Base-by-base conservation (phyloP, 2,329 filamentous ascomycete genomes). In the Nigrospora oryzae region DNA sequence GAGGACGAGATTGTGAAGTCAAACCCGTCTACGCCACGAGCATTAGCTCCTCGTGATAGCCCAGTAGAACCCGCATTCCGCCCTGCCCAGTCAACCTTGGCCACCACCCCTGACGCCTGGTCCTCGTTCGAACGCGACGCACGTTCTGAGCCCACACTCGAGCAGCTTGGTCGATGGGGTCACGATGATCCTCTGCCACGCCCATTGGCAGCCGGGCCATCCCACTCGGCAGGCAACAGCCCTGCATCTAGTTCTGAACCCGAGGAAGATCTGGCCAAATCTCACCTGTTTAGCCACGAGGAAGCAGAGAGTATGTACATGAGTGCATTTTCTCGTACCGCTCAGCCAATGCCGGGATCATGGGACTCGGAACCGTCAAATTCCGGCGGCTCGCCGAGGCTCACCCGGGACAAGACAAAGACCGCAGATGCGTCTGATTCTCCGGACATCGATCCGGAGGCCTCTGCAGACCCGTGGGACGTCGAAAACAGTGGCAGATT, bases 221-320 rank as follows among this genome's bases (percentile, higher is more conserved):
- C 51, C 6, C 50, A 54, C 16, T 61, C 59, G 1, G 55, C 46
- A 14, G 46, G 56, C 15, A 53, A 50, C 45, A 62, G 59, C 43
- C 58, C 58, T 35, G 48, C 43, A 39, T 50, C 49, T 11, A 53
- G 51, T 17, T 59, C 61, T 16, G 53, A 57, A 12, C 49, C 51
- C 31, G 52, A 36, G 33, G 53, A 63, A 31, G 78, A 83, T 48
- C 65, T 86, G 16, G 63, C 75, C 3, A 68, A 77, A 49, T 91
- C 87, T 5, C 82, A 78, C 36, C 57, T 89, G 1, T 91, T 86
- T 56, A 88, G 79, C 33, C 85, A 89, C 47, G 84, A 89, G 49
- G 86, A 91, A 50, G 86, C 86, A 0, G 82, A 88, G 57, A 93
- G 88, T 60, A 86, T 94, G 82, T 94, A 93, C 55, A 83, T 89